phyloP scores from a whole-genome alignment of 2,329 filamentous ascomycete species.

The Penicillium sp. region DNA sequence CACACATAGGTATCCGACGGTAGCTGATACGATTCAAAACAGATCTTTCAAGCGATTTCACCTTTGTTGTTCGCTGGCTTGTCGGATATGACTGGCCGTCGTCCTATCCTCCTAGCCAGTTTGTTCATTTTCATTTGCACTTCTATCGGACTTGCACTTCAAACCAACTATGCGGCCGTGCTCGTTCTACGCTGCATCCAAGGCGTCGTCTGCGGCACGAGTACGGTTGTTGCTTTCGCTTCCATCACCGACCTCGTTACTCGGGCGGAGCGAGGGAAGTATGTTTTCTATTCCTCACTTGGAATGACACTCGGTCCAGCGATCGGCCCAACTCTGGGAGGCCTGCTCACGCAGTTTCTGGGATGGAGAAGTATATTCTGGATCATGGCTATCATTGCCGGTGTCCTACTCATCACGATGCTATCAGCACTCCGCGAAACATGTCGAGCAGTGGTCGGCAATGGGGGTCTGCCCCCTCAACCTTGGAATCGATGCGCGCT shows the following conservation, averaged over 20 bases:
- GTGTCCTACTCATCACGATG: slow-evolving; percentile 16
- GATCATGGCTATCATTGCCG: no score
- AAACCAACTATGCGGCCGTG: slow-evolving; percentile 2
- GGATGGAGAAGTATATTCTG: no score
- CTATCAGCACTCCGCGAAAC: slow-evolving; percentile 31
- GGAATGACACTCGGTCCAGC: no score
- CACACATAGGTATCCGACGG: not conserved
- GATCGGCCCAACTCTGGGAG: no score
- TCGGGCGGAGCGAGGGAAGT: slow-evolving; percentile 2
- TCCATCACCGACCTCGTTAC: slow-evolving; percentile 1
- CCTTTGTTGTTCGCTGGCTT: slow-evolving; percentile 7
- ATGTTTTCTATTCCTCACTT: slow-evolving; percentile 8
- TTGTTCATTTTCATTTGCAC: slow-evolving; percentile 1
- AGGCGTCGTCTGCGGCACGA: slow-evolving; percentile 2
- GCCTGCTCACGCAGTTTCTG: no score
- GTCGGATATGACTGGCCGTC: slow-evolving; percentile 6
- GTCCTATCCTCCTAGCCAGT: not conserved
- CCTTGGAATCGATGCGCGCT: slow-evolving; percentile 10
- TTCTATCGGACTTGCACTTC: slow-evolving; percentile 6
- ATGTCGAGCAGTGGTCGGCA: slow-evolving; percentile 34
- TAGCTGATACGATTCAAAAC: slow-evolving; percentile 6
- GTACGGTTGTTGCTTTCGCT: not conserved
- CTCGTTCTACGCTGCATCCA: slow-evolving; percentile 9
- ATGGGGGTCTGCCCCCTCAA: slow-evolving; percentile 26
- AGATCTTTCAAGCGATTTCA: slow-evolving; percentile 1